phyloP scores from a whole-genome alignment of 202 grass and related monocot genomes.

The Saccharum hybrid region DNA sequence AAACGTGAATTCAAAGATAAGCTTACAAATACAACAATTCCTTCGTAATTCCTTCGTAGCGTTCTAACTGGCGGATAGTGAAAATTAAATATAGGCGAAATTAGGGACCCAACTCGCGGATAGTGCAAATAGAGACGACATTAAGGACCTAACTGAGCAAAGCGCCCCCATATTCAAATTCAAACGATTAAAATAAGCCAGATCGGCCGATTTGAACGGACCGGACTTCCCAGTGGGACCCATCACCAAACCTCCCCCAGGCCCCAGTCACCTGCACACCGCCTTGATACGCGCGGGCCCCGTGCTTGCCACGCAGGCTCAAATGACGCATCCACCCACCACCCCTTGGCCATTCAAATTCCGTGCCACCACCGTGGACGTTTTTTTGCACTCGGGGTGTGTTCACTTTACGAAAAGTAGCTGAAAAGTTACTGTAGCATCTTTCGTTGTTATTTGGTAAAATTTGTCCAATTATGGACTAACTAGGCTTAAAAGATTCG shows the following conservation, averaged over 20 bases:
- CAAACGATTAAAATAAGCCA: constrained; percentile 48
- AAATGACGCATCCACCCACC: constrained; percentile 37
- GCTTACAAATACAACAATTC: background rate
- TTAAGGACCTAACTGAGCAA: constrained; percentile 29
- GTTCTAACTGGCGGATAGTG: background rate
- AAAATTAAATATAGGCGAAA: background rate
- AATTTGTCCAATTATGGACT: too few relatives aligned
- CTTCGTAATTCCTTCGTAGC: too few relatives aligned
- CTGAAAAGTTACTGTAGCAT: too few relatives aligned
- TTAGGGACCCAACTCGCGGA: too few relatives aligned
- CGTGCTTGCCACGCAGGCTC: constrained; percentile 29
- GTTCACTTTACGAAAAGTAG: too few relatives aligned
- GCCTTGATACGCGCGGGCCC: constrained; percentile 33
- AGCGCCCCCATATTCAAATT: constrained; percentile 41
- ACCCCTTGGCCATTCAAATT: constrained; percentile 45
- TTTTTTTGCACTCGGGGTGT: constrained; percentile 17
- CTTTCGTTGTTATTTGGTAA: too few relatives aligned
- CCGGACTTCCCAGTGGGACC: constrained; percentile 13
- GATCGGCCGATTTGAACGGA: constrained; percentile 43
- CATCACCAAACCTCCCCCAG: background rate
- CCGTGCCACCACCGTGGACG: background rate
- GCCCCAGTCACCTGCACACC: too few relatives aligned
- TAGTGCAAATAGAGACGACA: background rate
- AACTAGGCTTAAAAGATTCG: too few relatives aligned
- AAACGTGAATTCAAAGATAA: too few relatives aligned